Evolutionary conservation across 805 yeast genomes (phyloP), one percentile per base, ranked within the genome.

Genomic region (Scheffersomyces ergatensis): DNA sequence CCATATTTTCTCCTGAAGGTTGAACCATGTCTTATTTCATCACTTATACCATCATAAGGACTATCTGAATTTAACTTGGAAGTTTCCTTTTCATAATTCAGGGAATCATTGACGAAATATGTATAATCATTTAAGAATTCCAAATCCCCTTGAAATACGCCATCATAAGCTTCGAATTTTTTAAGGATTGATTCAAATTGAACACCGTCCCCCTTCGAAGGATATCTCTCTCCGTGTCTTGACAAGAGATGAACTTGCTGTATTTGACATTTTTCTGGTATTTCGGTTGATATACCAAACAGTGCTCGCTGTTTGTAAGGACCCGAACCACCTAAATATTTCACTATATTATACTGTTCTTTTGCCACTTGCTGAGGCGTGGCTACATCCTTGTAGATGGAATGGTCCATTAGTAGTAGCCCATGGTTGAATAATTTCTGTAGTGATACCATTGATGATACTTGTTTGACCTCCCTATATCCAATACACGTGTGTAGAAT

Each of bases 171-270:
- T 33, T 49, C 50, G 5, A 70, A 69, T 14, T 42, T 48, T 14
- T 55, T 45, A 27, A 49, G 50, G 14, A 39, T 36, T 13, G 29
- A 31, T 25, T 39, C 43, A 29, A 39, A 39, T 7, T 25, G 33
- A 25, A 26, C 24, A 5, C 43, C 43, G 18, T 39, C 43, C 7
- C 43, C 34, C 19, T 39, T 39, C 7, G 69, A 57, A 5, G 73
- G 68, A 54, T 71, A 85, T 47, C 95, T 68, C 58, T 86, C 92
- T 14, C 92, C 95, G 54, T 87, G 95, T 53, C 96, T 75, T 50
- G 82, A 80, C 39, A 83, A 62, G 15, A 84, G 61, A 47, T 83
- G 89, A 6, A 83, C 87, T 58, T 84, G 92, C 48, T 77, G 77
- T 39, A 82, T 65, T 6, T 58, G 51, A 58, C 85, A 81, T 33